Conservation (phyloP, 2,329 filamentous ascomycete genomes). For the Beauveria sp. region DNA sequence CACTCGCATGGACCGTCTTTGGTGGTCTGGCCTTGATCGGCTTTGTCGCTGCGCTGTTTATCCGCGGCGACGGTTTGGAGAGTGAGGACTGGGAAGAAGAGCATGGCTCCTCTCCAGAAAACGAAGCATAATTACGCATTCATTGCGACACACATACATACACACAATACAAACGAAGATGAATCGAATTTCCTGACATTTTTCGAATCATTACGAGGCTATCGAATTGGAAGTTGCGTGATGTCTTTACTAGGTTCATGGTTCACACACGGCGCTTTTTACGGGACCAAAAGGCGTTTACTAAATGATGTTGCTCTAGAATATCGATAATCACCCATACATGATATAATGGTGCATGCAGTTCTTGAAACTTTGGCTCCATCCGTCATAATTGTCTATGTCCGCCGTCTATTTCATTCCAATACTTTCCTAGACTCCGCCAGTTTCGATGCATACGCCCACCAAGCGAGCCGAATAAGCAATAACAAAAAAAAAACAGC, state of each 20-base stretch:
- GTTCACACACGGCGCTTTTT: not conserved
- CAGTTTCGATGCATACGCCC: not conserved
- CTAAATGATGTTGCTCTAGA: not conserved
- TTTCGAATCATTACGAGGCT: not conserved
- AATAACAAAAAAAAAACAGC: not conserved
- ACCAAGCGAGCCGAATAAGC: not conserved
- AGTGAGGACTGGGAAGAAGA: conserved; percentile 44
- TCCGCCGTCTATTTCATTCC: not conserved
- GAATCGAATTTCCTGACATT: not conserved
- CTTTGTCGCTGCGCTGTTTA: conserved; percentile 71
- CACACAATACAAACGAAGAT: not conserved
- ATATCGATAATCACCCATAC: not conserved
- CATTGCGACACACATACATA: not conserved
- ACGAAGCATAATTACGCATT: not conserved
- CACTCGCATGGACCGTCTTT: conserved; percentile 79
- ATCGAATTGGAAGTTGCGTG: not conserved
- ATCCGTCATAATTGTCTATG: not conserved
- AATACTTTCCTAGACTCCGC: not conserved
- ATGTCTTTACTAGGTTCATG: not conserved
- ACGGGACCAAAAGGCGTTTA: not conserved
- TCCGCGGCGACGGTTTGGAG: conserved; percentile 56
- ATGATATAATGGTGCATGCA: not conserved
- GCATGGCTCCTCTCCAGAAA: not conserved
- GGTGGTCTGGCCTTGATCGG: conserved; percentile 74
- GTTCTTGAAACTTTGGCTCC: not conserved